Evolutionary conservation across 2,329 filamentous ascomycete species (phyloP), one percentile per base, ranked within the genome.

Genomic region (Tolypocladium pustulatum): DNA sequence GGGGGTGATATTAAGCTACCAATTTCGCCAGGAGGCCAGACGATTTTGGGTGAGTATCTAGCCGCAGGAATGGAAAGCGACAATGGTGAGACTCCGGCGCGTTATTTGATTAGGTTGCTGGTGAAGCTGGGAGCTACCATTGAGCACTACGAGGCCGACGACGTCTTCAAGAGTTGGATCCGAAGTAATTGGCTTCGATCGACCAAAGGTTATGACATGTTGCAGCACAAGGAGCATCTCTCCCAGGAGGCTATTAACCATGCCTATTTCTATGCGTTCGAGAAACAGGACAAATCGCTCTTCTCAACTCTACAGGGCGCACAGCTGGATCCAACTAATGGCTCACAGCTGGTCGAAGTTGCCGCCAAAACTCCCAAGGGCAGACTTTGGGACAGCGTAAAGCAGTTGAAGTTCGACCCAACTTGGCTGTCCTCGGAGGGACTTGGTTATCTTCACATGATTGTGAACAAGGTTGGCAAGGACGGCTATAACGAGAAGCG

Each of bases 361-460:
- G 49, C 51, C 2, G 5, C 36, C 20, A 3, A 15, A n/a, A 4
- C 8, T 1, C 25, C 20, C 7, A 54, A 30, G 8, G 51, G 32
- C 12, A 25, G 5, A n/a, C 17, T 57, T 25, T 46, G 27, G 36
- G 22, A 32, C 0, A 55, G 54, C 7, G n/a, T 34, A 37, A 20
- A 10, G 4, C n/a, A 34, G 1, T 30, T 63, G 8, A 10, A 36
- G 2, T 63, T 63, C 10, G 17, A 60, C 12, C 55, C 61, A 13
- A 9, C 51, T 9, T 63, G 56, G 15, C 36, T 54, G 9, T 46
- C 55, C 17, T 22, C 6, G 6, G 12, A 37, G 41, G 34, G 61
- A 41, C 4, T n/a, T 25, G 41, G 27, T 2, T 56, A 58, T 4
- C 17, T 63, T 17, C 62, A 63, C 30, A 54, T 55, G 6, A 57